These are phyloP conservation scores for Craterostigma plantagineum DNA, from an alignment of 257 asterid species.

Conservation along the genomic window DNA sequence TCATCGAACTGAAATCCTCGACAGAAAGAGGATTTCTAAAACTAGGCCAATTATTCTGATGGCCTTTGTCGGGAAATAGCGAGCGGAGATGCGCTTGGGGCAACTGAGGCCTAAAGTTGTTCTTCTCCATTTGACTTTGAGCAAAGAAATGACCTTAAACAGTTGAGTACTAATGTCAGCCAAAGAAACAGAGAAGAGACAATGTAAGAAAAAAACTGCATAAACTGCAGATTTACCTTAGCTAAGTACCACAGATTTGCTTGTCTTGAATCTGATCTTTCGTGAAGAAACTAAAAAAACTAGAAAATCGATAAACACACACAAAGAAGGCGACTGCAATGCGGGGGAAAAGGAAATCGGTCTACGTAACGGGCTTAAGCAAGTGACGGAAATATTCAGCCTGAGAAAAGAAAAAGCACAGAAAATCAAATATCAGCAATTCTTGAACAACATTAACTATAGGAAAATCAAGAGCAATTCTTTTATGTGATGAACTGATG, in stretches of 20 bases:
- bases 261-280: conserved; percentile 11
- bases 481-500: too few species aligned
- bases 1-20: conserved; percentile 23
- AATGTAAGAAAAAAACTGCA: too few species aligned
- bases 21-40: conserved; percentile 20
- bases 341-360: conserved; percentile 21
- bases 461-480: too few species aligned
- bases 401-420: conserved; percentile 40
- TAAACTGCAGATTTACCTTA: too few species aligned
- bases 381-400: conserved; percentile 91
- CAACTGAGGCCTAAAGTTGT: conserved; percentile 28
- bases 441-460: conserved; percentile 1
- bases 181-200: not conserved
- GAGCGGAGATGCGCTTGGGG: conserved; percentile 17
- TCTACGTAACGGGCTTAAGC: conserved; percentile 96
- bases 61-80: conserved; percentile 5
- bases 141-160: conserved; percentile 32
- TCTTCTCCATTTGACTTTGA: conserved; percentile 84
- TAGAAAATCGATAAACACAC: too few species aligned
- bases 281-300: conserved; percentile 18
- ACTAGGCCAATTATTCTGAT: conserved; percentile 17
- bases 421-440: conserved; percentile 11
- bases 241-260: too few species aligned
- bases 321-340: conserved; percentile 41
- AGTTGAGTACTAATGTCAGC: conserved; percentile 6